Evolutionary conservation across 176 grass and related monocot species (phyloP), one percentile per base, ranked within the genome.

Genomic region (Zizania latifolia): DNA sequence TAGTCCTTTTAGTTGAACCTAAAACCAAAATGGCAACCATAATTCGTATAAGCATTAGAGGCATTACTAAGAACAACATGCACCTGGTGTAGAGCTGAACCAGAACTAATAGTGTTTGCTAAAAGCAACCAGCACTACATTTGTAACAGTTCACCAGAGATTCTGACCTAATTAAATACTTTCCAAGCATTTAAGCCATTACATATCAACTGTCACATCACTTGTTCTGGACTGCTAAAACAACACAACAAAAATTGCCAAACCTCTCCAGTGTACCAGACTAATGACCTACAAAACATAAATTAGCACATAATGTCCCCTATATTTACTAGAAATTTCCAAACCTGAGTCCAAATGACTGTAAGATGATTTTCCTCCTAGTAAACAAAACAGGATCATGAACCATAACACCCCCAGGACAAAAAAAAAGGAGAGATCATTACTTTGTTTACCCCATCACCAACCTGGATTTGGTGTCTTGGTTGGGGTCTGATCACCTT

Each of bases 391-490:
- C 48, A 78, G 76, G 44, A 51, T 58, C 45, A 65, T 87, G 58
- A n/a, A 48, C 57, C 10, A 65, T n/a, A n/a, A n/a, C n/a, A n/a
- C n/a, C n/a, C n/a, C n/a, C n/a, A 37, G 65, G 10, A 2, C 22
- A 50, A 66, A 75, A 21, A 32, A 6, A 34, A 37, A 66, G 61
- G 15, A 32, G 17, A 23, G 68, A 83, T 39, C 40, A 38, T 71
- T 78, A 62, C 33, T 61, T 78, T 74, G 62, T 75, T 61, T 59
- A 73, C 74, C 38, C 58, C 62, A 51, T 71, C 79, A 87, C 85
- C 80, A 83, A 78, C 61, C 85, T 83, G 54, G 86, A 83, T 35
- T 74, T 56, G 85, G 85, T 83, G 86, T 74, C 75, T 35, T 8
- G 16, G 10, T 62, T 40, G 79, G 71, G 85, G 61, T 57, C 74